Evolutionary conservation across 345 rosid genomes (phyloP).

Genomic region (Brassica rapa): DNA sequence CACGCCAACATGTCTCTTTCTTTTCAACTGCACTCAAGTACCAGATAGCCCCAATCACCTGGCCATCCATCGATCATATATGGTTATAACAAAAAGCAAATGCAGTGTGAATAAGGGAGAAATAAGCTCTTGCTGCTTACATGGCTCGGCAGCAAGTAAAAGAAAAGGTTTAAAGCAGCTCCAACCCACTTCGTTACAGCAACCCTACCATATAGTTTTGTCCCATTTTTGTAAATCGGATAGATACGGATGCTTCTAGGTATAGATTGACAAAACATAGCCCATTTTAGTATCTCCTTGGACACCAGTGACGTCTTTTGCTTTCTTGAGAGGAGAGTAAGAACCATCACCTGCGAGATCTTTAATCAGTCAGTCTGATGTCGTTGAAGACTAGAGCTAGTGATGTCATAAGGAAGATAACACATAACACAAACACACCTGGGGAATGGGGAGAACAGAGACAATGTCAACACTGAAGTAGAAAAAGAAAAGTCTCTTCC

Average conservation of each 20-base stretch:
- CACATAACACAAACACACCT: constrained; percentile 12
- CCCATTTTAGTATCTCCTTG: constrained; percentile 20
- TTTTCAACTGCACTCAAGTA: constrained; percentile 29
- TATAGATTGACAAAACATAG: constrained; percentile 14
- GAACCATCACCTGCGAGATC: constrained; percentile 37
- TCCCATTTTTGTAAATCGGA: constrained; percentile 23
- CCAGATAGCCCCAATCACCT: constrained; percentile 43
- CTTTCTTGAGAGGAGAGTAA: background rate
- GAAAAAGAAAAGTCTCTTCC: background rate
- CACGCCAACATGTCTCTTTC: constrained; percentile 25
- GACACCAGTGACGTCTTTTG: background rate
- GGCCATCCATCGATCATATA: background rate
- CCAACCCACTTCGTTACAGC: constrained; percentile 27
- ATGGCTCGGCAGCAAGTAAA: constrained; percentile 21
- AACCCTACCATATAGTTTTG: constrained; percentile 22
- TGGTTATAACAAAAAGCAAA: background rate
- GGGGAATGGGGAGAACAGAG: constrained; percentile 41
- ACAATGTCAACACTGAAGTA: constrained; percentile 27
- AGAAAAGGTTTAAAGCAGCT: constrained; percentile 33
- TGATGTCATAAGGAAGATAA: too few relatives aligned
- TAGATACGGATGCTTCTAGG: constrained; percentile 32
- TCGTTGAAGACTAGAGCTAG: background rate
- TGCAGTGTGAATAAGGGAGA: background rate
- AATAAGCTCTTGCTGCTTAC: background rate
- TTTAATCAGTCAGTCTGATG: background rate